Conservation (phyloP, 495 filamentous ascomycete genomes). For the Neurospora pannonica region DNA sequence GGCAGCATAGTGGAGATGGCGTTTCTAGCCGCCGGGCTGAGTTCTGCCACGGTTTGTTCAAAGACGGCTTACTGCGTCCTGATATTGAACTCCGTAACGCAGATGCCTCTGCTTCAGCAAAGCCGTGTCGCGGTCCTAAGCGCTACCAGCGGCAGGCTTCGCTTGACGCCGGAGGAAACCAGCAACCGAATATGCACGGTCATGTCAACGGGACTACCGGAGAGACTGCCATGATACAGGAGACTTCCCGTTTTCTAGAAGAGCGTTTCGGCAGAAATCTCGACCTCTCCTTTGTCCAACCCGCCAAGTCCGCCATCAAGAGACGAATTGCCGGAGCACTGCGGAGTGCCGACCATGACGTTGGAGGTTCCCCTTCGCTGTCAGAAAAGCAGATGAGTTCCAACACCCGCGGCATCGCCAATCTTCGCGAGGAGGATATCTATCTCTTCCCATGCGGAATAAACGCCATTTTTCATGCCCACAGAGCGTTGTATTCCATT, state of each 20-base stretch:
- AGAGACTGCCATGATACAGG: conserved; percentile 34
- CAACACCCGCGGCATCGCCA: conserved; percentile 49
- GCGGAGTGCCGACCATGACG: conserved; percentile 54
- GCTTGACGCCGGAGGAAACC: conserved; percentile 26
- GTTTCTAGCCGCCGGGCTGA: conserved; percentile 86
- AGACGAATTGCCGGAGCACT: conserved; percentile 83
- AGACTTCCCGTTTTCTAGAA: conserved; percentile 76
- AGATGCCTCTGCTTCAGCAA: conserved; percentile 19
- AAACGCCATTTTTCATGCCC: conserved; percentile 87
- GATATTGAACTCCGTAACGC: conserved; percentile 21
- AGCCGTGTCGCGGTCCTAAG: conserved; percentile 53
- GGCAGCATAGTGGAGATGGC: conserved; percentile 95
- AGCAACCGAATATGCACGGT: conserved; percentile 2
- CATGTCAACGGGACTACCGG: conserved; percentile 2
- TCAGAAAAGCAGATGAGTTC: conserved; percentile 25
- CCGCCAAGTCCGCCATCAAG: conserved; percentile 78
- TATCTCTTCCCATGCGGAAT: conserved; percentile 85
- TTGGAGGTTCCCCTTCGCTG: conserved; percentile 28
- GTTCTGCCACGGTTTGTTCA: conserved; percentile 68
- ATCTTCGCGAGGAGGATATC: conserved; percentile 79
- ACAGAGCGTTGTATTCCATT: conserved; percentile 57
- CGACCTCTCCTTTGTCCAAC: conserved; percentile 60
- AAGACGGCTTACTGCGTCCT: conserved; percentile 58
- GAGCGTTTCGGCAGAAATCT: conserved; percentile 92
- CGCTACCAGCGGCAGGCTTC: conserved; percentile 60